Evolutionary conservation across 2,329 filamentous ascomycete species (phyloP).

Genomic region (Rhynchosporium secalis): DNA sequence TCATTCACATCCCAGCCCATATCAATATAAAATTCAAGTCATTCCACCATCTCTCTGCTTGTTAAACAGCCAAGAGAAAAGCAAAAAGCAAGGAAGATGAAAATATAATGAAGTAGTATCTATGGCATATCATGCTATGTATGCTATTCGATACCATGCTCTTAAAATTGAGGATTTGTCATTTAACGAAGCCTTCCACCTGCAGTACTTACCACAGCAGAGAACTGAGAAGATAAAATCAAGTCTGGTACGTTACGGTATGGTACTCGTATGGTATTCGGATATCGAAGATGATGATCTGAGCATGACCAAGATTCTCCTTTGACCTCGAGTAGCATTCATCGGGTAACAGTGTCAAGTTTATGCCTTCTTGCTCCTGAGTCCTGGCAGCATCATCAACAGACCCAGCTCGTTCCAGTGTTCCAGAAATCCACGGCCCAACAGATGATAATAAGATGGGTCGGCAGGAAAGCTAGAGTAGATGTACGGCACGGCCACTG

Average conservation of each 20-base stretch:
- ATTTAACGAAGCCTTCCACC: slow-evolving; percentile 5
- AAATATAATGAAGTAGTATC: not conserved
- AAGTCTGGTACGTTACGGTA: slow-evolving; percentile 5
- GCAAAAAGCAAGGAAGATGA: not conserved
- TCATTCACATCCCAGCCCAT: slow-evolving; percentile 13
- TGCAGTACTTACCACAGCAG: not conserved
- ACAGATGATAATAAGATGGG: not conserved
- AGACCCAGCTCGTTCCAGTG: slow-evolving; percentile 3
- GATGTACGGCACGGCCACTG: slow-evolving; percentile 8
- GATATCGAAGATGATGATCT: slow-evolving; percentile 8
- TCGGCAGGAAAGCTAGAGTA: not conserved
- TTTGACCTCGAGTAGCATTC: not conserved
- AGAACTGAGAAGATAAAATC: not conserved
- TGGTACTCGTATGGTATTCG: not conserved
- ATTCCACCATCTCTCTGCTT: slow-evolving; percentile 6
- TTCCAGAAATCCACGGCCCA: not conserved
- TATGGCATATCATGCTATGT: not conserved
- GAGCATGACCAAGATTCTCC: slow-evolving; percentile 11
- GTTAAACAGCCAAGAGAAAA: slow-evolving; percentile 1
- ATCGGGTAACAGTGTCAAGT: not conserved
- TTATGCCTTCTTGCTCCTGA: not conserved
- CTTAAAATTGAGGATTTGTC: not conserved
- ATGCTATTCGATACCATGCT: not conserved
- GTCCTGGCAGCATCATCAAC: not conserved
- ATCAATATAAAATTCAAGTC: slow-evolving; percentile 14